These are phyloP conservation scores for Diaporthe longicolla DNA, from an alignment of 2,329 filamentous ascomycete genomes.

Conservation along the genomic window DNA sequence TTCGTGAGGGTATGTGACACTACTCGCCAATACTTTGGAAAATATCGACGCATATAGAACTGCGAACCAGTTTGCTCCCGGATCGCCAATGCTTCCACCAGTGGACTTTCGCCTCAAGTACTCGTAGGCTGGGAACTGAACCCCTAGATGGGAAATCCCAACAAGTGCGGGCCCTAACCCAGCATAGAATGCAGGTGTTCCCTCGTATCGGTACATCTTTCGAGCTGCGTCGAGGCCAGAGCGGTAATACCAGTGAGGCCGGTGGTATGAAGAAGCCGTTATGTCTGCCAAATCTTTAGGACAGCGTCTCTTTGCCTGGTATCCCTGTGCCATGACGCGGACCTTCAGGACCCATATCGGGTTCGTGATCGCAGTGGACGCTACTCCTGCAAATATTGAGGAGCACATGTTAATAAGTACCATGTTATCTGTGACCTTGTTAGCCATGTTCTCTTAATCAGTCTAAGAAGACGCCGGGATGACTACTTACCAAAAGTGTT, in stretches of 20 bases:
- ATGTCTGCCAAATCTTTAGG: slow-evolving; percentile 61
- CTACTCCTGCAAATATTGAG: slow-evolving; percentile 90
- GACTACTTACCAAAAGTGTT: slow-evolving; percentile 71
- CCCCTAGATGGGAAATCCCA: slow-evolving; percentile 95
- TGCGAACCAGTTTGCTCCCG: slow-evolving; percentile 81
- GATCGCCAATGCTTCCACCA: slow-evolving; percentile 83
- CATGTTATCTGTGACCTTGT: slow-evolving; percentile 72
- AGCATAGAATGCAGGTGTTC: slow-evolving; percentile 92
- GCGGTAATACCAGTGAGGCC: slow-evolving; percentile 85
- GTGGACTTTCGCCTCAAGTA: slow-evolving; percentile 93
- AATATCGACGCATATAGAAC: slow-evolving; percentile 91
- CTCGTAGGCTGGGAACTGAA: slow-evolving; percentile 98
- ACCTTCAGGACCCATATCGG: slow-evolving; percentile 99
- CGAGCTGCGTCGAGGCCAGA: slow-evolving; percentile 91
- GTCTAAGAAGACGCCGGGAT: neutral
- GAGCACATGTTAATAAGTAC: slow-evolving; percentile 88
- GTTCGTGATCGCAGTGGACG: slow-evolving; percentile 94
- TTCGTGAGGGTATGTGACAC: slow-evolving; percentile 98
- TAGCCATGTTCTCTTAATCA: slow-evolving; percentile 40
- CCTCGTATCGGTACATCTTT: slow-evolving; percentile 96
- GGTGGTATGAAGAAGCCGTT: slow-evolving; percentile 69
- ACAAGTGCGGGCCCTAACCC: slow-evolving; percentile 92
- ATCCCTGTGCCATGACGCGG: slow-evolving; percentile 92
- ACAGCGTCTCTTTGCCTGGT: slow-evolving; percentile 61
- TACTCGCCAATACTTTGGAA: slow-evolving; percentile 94